Base-by-base conservation (phyloP, 2,329 filamentous ascomycete species). In the Beauveria australis region DNA sequence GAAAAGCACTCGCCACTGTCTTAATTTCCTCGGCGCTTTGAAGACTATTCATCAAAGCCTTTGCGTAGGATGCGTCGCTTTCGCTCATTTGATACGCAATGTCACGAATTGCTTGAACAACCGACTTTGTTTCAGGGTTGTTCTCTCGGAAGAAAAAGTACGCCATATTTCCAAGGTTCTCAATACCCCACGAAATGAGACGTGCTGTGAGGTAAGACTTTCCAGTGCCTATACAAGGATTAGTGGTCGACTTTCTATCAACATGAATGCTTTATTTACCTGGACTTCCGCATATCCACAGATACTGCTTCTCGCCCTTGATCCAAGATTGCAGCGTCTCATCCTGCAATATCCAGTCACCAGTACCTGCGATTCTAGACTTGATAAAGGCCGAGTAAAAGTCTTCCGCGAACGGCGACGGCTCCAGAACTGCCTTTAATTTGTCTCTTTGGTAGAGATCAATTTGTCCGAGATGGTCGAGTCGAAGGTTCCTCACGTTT, bases 111-210 rank as follows among this genome's bases (percentile, higher is more conserved):
- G 76, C 77, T 58, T 78, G 76, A 10, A 76, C 70, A 8, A 79
- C 71, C 5, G 76, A 78, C 47, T 76, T 68, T 0, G 77, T 78
- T 41, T 78, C 72, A 1, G 77, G 76, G 58, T 78, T 76, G 62
- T 78, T 77, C 56, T 78, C 75, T 28, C 77, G 74, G 66, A 80
- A 79, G 66, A 78, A 81, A 59, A 79, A 79, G 66, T 79, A 81
- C 1, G 70, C 78, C 2, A 70, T 48, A 10, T 71, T 73, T 0
- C 68, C 68, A n/a, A 70, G 67, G 28, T 71, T 69, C n/a, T 72
- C 70, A 4, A 64, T 67, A n/a, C 65, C 68, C 72, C 68, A 79
- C 1, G 72, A 64, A n/a, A 81, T 74, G 7, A 80, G 68, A n/a
- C 71, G 72, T 0, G 77, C 72, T 2, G 76, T 72, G 1, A 81